These are phyloP conservation scores for Neonectria punicea DNA, from an alignment of 2,329 filamentous ascomycete genomes.

Conservation along the genomic window DNA sequence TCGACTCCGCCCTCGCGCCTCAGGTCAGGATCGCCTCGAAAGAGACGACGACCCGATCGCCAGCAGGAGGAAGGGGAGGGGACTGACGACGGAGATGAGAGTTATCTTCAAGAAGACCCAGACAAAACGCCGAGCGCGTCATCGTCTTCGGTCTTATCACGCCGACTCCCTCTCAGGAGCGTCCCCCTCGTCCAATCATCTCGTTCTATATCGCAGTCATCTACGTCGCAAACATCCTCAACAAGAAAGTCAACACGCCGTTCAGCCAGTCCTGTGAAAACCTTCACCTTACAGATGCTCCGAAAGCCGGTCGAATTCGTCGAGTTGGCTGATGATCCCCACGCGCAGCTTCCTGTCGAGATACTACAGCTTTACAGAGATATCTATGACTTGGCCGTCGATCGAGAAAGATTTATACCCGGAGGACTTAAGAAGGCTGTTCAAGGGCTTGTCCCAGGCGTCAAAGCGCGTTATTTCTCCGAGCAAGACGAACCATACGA, in stretches of 20 bases:
- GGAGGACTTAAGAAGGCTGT: neutral
- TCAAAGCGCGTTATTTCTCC: slow-evolving; percentile 1
- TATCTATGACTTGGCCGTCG: slow-evolving; percentile 10
- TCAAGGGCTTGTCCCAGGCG: neutral
- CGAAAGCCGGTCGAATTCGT: slow-evolving; percentile 10
- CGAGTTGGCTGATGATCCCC: neutral
- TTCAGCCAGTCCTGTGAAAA: slow-evolving; percentile 6
- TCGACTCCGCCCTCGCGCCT: neutral
- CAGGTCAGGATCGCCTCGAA: neutral
- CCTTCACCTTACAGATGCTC: slow-evolving; percentile 2
- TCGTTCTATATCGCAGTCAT: slow-evolving; percentile 2
- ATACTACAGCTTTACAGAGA: slow-evolving; percentile 10
- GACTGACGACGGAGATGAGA: neutral
- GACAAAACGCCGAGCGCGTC: neutral
- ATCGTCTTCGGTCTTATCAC: neutral
- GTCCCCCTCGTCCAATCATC: neutral
- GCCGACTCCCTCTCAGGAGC: neutral
- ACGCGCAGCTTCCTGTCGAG: neutral
- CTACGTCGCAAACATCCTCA: neutral
- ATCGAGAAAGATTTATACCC: slow-evolving; percentile 10
- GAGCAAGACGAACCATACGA: neutral
- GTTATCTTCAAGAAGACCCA: neutral
- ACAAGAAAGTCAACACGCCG: slow-evolving; percentile 2
- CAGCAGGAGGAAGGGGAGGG: neutral
- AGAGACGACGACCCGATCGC: neutral